A percentile compares a stretch with the other conserved stretches of the same genome.
phyloP scores from a whole-genome alignment of 2,329 filamentous ascomycete genomes.

The Aspergillus fructus region DNA sequence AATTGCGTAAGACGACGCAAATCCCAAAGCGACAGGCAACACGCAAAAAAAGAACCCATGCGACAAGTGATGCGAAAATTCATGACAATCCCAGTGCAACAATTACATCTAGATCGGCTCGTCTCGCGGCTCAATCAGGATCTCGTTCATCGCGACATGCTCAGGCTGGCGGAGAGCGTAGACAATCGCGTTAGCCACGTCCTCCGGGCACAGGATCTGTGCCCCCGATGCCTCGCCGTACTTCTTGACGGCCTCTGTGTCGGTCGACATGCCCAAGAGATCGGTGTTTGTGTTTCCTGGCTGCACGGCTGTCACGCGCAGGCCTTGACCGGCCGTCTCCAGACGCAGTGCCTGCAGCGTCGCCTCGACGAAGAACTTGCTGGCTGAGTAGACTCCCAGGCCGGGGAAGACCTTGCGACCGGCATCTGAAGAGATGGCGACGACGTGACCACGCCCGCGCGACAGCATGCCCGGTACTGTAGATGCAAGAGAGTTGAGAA shows the following conservation, averaged over 20 bases:
- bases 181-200: conserved; percentile 71
- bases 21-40: not conserved
- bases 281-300: conserved; percentile 76
- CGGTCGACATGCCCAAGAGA: conserved; percentile 71
- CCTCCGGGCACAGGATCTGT: conserved; percentile 70
- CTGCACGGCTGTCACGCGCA: conserved; percentile 73
- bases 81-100: not conserved
- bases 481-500: conserved; percentile 69
- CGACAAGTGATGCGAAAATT: not conserved
- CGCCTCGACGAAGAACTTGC: conserved; percentile 83
- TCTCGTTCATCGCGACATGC: conserved; percentile 77
- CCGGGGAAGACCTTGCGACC: conserved; percentile 81
- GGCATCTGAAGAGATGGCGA: conserved; percentile 79
- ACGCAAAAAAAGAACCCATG: not conserved
- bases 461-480: conserved; percentile 70
- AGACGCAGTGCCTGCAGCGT: conserved; percentile 72
- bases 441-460: conserved; percentile 69
- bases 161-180: conserved; percentile 72
- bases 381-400: conserved; percentile 76
- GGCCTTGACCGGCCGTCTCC: conserved; percentile 71
- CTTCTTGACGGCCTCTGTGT: conserved; percentile 73
- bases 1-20: not conserved
- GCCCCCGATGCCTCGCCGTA: conserved; percentile 74
- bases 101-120: conserved; percentile 63
- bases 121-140: conserved; percentile 74